These are phyloP conservation scores for Globisporangium heterothallicum DNA, from an alignment of 352 stramenopile species.

Conservation along the genomic window DNA sequence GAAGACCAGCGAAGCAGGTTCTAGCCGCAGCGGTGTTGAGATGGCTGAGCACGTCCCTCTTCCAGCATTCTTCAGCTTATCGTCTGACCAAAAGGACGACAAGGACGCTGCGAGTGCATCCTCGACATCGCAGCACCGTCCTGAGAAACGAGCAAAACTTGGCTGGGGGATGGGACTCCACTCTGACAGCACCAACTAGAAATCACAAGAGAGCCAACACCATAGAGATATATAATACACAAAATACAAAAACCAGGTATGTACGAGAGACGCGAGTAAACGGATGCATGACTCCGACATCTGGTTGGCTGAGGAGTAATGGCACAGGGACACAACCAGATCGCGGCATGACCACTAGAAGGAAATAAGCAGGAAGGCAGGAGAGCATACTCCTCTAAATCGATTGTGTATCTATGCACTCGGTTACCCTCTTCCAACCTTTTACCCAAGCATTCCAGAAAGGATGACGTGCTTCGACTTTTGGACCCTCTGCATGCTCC, in stretches of 20 bases:
- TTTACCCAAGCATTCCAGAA: too few species aligned
- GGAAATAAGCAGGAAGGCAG: too few species aligned
- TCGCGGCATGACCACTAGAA: too few species aligned
- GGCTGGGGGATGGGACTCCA: constrained; percentile 80
- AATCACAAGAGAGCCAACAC: constrained; percentile 1
- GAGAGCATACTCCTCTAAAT: too few species aligned
- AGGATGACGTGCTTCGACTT: neutral
- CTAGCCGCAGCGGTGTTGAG: constrained; percentile 16
- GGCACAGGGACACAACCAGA: too few species aligned
- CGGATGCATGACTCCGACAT: too few species aligned
- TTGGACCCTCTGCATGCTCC: too few species aligned
- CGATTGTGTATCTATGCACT: too few species aligned
- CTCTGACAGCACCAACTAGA: constrained; percentile 7
- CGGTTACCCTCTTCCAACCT: too few species aligned
- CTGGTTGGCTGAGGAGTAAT: too few species aligned
- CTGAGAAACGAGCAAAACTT: constrained; percentile 55
- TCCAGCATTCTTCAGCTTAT: constrained; percentile 31
- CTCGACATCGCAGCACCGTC: neutral
- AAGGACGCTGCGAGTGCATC: neutral
- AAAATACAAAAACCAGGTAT: too few species aligned
- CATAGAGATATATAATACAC: constrained; percentile 7
- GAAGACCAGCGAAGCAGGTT: neutral
- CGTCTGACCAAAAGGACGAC: constrained; percentile 7
- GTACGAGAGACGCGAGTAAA: too few species aligned
- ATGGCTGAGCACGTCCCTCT: constrained; percentile 48